Conservation (phyloP, 768 basidiomycete genomes). For the Cystofilobasidium bisporidii region DNA sequence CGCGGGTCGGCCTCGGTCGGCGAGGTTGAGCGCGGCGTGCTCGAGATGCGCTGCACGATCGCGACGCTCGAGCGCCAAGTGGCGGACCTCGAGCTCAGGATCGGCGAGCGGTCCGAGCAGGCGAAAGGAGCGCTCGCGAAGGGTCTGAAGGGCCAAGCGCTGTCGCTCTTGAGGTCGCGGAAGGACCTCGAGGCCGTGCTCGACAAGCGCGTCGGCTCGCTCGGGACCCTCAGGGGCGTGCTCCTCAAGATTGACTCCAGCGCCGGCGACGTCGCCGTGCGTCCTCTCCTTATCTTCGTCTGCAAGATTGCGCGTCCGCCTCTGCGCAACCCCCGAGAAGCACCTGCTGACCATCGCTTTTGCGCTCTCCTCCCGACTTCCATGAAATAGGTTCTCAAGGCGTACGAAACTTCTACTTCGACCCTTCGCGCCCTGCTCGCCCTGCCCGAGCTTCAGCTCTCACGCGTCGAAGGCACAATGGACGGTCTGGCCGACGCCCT, state of each 20-base stretch:
- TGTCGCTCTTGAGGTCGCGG: conserved; percentile 66
- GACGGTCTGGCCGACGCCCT: conserved; percentile 76
- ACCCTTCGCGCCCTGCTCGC: conserved; percentile 67
- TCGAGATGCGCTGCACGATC: conserved; percentile 68
- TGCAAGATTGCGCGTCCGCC: no score
- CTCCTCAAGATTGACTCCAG: conserved; percentile 75
- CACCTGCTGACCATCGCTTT: conserved; percentile 13
- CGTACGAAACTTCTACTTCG: conserved; percentile 70
- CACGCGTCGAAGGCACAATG: conserved; percentile 73
- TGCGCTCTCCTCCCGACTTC: not conserved
- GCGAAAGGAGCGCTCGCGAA: conserved; percentile 57
- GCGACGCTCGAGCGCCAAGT: conserved; percentile 60
- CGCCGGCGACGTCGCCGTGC: conserved; percentile 77
- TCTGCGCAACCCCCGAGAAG: no score
- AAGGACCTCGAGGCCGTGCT: conserved; percentile 73
- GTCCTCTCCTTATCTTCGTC: no score
- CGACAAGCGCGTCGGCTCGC: conserved; percentile 60
- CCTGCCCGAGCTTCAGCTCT: conserved; percentile 69
- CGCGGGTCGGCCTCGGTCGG: conserved; percentile 51
- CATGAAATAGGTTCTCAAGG: conserved; percentile 60
- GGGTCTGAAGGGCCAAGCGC: conserved; percentile 62
- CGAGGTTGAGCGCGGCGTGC: conserved; percentile 68
- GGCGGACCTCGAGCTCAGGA: conserved; percentile 56
- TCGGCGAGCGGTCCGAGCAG: conserved; percentile 62
- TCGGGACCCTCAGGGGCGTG: conserved; percentile 65